Evolutionary conservation across 2,329 filamentous ascomycete species (phyloP).

Genomic region (Aspergillus ustus): DNA sequence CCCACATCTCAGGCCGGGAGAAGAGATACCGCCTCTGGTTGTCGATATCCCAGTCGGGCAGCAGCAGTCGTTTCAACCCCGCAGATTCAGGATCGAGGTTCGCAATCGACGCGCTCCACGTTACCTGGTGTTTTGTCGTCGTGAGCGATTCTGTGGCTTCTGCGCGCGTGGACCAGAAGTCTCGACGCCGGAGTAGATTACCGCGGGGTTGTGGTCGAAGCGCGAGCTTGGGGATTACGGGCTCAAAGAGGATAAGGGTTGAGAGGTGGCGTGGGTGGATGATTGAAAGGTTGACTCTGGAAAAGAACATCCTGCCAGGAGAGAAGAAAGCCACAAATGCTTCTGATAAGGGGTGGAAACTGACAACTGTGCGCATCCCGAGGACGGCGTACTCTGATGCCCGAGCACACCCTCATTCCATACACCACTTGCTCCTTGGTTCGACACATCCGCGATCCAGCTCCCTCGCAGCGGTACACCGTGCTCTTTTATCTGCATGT

Average conservation of each 20-base stretch:
- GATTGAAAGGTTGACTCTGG: not conserved
- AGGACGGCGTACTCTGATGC: no score
- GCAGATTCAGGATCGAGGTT: constrained; percentile 22
- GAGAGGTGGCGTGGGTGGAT: not conserved
- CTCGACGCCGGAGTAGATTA: not conserved
- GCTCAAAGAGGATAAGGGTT: constrained; percentile 71
- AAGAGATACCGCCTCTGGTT: constrained; percentile 18
- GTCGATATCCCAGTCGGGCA: constrained; percentile 24
- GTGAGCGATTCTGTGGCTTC: constrained; percentile 27
- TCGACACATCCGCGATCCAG: constrained; percentile 80
- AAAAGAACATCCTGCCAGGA: not conserved
- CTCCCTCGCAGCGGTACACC: constrained; percentile 48
- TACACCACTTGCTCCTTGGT: constrained; percentile 74
- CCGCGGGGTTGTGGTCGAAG: not conserved
- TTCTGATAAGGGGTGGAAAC: not conserved
- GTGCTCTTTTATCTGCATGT: no score
- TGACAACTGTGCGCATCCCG: constrained; percentile 66
- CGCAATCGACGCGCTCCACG: constrained; percentile 12
- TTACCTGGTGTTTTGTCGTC: constrained; percentile 82
- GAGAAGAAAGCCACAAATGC: no score
- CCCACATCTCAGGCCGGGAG: constrained; percentile 24
- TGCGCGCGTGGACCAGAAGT: not conserved
- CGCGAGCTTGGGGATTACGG: constrained; percentile 35
- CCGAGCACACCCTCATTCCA: constrained; percentile 74
- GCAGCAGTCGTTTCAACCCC: constrained; percentile 16